These are phyloP conservation scores for Pistacia integerrima DNA, from an alignment of 345 rosid genomes.

Conservation along the genomic window DNA sequence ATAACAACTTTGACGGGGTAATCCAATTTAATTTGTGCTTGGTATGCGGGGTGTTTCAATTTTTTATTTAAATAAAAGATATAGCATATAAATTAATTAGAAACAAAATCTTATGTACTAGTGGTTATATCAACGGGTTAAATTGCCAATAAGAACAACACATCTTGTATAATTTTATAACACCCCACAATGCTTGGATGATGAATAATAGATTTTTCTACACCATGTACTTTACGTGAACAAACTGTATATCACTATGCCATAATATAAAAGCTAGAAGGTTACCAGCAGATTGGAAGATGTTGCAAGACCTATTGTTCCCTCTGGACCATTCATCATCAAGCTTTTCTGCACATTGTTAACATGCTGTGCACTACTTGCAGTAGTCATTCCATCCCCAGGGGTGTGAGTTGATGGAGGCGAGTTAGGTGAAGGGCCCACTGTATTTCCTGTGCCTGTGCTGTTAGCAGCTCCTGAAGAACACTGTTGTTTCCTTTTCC, in stretches of 20 bases:
- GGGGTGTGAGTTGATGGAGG: conserved; percentile 72
- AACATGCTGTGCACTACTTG: conserved; percentile 44
- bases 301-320: conserved; percentile 44
- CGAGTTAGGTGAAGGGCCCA: conserved; percentile 61
- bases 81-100: not conserved
- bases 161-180: not conserved
- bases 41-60: too few relatives aligned
- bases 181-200: not conserved
- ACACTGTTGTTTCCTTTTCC: conserved; percentile 63
- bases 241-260: not conserved
- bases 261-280: conserved; percentile 8
- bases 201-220: not conserved
- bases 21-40: too few relatives aligned
- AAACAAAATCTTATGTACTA: not conserved
- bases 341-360: conserved; percentile 42
- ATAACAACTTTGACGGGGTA: too few relatives aligned
- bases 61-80: too few relatives aligned
- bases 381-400: conserved; percentile 59
- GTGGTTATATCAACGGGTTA: not conserved
- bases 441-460: conserved; percentile 65
- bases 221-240: not conserved
- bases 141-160: not conserved
- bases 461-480: conserved; percentile 71
- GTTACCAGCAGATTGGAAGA: conserved; percentile 57
- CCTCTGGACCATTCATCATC: conserved; percentile 47